Conservation (phyloP, 1,284 basidiomycete species). For the Megacollybia platyphylla region DNA sequence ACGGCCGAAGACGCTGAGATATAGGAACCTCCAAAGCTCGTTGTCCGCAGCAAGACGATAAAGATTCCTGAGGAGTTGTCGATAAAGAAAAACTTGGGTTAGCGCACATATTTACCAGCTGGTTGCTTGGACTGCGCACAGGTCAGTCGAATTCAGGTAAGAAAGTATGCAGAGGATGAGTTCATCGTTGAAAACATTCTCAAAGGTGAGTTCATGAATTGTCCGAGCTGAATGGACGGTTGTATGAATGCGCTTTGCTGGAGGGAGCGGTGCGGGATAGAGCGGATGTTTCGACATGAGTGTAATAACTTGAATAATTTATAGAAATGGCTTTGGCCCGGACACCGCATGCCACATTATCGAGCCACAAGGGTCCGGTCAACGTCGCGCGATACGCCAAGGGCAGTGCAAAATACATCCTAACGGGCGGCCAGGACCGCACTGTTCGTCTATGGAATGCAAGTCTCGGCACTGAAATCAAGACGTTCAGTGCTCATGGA, state of each 20-base stretch:
- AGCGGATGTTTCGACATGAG: slow-evolving; percentile 43
- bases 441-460: slow-evolving; percentile 90
- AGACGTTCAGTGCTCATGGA: slow-evolving; percentile 81
- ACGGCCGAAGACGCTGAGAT: slow-evolving; percentile 50
- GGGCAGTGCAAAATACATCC: slow-evolving; percentile 75
- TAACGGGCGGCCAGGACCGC: slow-evolving; percentile 88
- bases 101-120: slow-evolving; percentile 26
- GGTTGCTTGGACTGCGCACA: slow-evolving; percentile 51
- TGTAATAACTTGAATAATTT: slow-evolving; percentile 20
- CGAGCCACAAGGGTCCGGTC: slow-evolving; percentile 66
- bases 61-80: neutral
- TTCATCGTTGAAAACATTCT: slow-evolving; percentile 57
- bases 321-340: slow-evolving; percentile 42
- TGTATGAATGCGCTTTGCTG: slow-evolving; percentile 43
- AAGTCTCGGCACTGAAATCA: slow-evolving; percentile 73
- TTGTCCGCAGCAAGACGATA: slow-evolving; percentile 17
- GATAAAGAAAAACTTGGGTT: neutral
- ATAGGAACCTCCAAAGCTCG: slow-evolving; percentile 48
- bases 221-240: neutral
- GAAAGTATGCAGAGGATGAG: slow-evolving; percentile 63
- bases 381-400: slow-evolving; percentile 81
- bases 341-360: slow-evolving; percentile 46
- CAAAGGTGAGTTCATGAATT: slow-evolving; percentile 25
- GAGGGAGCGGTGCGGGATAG: slow-evolving; percentile 36
- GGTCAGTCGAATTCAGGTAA: slow-evolving; percentile 49